Evolutionary conservation across 257 asterid species (phyloP), one percentile per base, ranked within the genome.

Genomic region (Hygrophila difformis): DNA sequence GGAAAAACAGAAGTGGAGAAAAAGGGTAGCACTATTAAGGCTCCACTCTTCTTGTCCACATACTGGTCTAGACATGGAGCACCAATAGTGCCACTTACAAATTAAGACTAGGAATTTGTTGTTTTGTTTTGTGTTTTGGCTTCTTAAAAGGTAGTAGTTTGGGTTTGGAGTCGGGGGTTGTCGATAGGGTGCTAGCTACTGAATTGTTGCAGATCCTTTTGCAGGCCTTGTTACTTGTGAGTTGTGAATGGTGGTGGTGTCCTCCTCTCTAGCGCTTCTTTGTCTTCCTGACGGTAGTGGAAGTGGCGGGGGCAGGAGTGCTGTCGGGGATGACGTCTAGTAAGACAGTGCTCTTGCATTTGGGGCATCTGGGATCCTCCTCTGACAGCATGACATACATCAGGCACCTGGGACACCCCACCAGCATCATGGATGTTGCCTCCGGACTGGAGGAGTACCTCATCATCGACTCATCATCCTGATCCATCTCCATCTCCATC

Each of bases 331-430:
- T 49, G 8, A 79, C 59, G 39, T 77, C 93, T 4, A 89, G 96
- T 47, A 89, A 60, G 22, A 83, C 94, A 28, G 93, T 66, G 73
- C 93, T 79, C 61, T 89, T 89, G 73, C 98, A 89, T 53, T 79
- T 85, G 12, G 96, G 98, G 65, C 98, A 89, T 38, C 68, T 74
- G 0, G 94, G 93, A 42, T 84, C 94, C 59, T 70, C 77, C 68
- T 77, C 94, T 0, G 97, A 59, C 4, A 89, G 67, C 94, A 89
- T 89, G 47, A 89, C 78, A 52, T 89, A 89, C 96, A 89, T 85
- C 24, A 89, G 82, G 67, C 98, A 85, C 24, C 93, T 68, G 0
- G 93, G 96, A 64, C 98, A 89, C 1, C 93, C 93, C 13, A 65
- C 93, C 24, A 75, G 74, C 72, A 67, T 50, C 84, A 75, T 71